Conservation (phyloP, 106 monocot species). For the Amphibolis antarctica region DNA sequence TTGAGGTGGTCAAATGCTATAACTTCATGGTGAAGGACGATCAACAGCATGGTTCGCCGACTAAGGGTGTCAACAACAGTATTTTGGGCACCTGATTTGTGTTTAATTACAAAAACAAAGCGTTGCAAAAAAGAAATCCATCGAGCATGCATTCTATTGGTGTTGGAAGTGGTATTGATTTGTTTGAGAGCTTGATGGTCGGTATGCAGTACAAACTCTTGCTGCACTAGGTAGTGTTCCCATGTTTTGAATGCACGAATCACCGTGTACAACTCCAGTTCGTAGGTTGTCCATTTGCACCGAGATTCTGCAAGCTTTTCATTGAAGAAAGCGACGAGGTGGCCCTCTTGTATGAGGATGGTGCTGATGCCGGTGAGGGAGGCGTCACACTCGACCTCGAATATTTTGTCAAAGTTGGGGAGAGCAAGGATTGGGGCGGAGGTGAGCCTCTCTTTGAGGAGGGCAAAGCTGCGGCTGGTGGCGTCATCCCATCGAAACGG, state of each 20-base stretch:
- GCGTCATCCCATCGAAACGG: background rate
- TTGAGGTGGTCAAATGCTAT: constrained; percentile 84
- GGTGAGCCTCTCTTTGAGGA: background rate
- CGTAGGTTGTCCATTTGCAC: background rate
- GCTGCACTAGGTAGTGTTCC: constrained; percentile 1
- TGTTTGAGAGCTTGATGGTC: constrained; percentile 1
- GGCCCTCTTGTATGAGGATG: background rate
- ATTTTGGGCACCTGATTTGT: background rate
- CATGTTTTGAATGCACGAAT: background rate
- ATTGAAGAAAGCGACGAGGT: background rate
- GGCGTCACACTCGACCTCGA: constrained; percentile 3
- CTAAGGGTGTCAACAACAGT: background rate
- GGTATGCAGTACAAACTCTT: background rate
- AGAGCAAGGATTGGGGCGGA: background rate
- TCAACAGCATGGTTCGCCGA: background rate
- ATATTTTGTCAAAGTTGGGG: background rate
- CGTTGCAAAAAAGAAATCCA: background rate
- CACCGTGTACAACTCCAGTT: background rate
- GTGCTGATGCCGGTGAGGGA: background rate
- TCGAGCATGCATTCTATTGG: background rate
- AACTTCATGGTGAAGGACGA: background rate
- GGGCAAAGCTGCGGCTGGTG: background rate
- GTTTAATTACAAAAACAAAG: background rate
- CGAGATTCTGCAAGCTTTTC: background rate
- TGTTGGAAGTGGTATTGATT: background rate